These are phyloP conservation scores for Beverwykella pulmonaria DNA, from an alignment of 495 filamentous ascomycete genomes.

Conservation along the genomic window DNA sequence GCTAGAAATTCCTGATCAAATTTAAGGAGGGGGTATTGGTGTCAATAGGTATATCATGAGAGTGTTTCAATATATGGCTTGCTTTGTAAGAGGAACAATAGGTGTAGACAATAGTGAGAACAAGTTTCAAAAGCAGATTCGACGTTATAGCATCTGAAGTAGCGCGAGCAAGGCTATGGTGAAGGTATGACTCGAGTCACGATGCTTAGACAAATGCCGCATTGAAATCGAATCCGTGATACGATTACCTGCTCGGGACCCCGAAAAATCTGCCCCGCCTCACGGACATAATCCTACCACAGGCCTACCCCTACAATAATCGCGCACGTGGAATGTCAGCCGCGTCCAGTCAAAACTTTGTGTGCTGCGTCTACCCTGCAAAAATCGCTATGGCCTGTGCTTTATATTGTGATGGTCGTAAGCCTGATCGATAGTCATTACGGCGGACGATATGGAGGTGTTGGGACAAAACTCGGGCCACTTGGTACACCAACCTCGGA, in stretches of 20 bases:
- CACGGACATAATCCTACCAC: neutral
- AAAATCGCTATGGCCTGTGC: too few relatives aligned
- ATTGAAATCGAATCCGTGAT: neutral
- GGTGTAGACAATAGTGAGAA: neutral
- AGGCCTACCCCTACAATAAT: neutral
- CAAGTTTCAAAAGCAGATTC: constrained; percentile 3
- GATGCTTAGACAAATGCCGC: neutral
- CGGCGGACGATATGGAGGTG: too few relatives aligned
- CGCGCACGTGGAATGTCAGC: too few relatives aligned
- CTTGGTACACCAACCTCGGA: too few relatives aligned
- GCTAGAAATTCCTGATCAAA: neutral
- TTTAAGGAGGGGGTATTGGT: neutral
- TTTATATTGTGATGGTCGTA: too few relatives aligned
- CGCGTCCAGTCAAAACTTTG: too few relatives aligned
- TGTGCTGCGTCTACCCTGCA: too few relatives aligned
- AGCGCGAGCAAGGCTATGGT: neutral
- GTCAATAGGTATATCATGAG: neutral
- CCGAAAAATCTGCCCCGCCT: neutral
- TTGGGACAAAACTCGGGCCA: too few relatives aligned
- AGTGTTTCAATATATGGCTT: neutral
- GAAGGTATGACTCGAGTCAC: neutral
- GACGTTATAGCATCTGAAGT: neutral
- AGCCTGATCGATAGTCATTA: too few relatives aligned
- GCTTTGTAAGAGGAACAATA: neutral
- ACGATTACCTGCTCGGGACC: neutral